A percentile compares a stretch with the other conserved stretches of the same genome.
Evolutionary conservation across 1,284 basidiomycete species (phyloP).

Genomic region (Apiotrichum veenhuisii): DNA sequence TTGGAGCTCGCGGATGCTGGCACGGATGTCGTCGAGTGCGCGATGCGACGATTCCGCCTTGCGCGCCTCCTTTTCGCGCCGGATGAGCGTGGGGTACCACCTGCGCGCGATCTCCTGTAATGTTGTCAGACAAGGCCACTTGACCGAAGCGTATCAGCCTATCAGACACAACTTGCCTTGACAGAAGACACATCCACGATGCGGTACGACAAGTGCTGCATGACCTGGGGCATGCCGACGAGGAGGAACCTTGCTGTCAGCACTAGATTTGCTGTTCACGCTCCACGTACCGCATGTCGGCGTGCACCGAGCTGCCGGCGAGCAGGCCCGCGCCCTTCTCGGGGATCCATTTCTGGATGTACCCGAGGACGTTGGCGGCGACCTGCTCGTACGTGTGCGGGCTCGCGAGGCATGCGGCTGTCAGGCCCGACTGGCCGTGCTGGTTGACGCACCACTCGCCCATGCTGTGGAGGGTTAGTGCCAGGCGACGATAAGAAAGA

Average conservation of each 20-base stretch:
- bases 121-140: background rate
- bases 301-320: constrained; percentile 54
- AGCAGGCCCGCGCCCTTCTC: constrained; percentile 48
- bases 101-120: constrained; percentile 50
- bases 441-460: constrained; percentile 49
- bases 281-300: constrained; percentile 47
- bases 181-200: constrained; percentile 51
- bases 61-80: constrained; percentile 29
- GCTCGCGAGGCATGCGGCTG: constrained; percentile 43
- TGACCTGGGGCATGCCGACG: constrained; percentile 51
- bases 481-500: background rate
- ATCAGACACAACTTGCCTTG: constrained; percentile 41
- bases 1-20: constrained; percentile 50
- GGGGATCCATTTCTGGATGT: constrained; percentile 53
- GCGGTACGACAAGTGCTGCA: constrained; percentile 52
- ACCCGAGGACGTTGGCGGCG: constrained; percentile 46
- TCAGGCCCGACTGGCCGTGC: constrained; percentile 49
- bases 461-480: constrained; percentile 40
- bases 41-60: constrained; percentile 39
- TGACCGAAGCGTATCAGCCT: background rate
- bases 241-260: constrained; percentile 45
- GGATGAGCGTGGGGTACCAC: constrained; percentile 48
- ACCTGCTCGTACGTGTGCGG: constrained; percentile 48
- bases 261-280: background rate
- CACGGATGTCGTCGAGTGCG: constrained; percentile 53